Conservation (phyloP, 345 rosid genomes). For the Streptanthus diversifolius region DNA sequence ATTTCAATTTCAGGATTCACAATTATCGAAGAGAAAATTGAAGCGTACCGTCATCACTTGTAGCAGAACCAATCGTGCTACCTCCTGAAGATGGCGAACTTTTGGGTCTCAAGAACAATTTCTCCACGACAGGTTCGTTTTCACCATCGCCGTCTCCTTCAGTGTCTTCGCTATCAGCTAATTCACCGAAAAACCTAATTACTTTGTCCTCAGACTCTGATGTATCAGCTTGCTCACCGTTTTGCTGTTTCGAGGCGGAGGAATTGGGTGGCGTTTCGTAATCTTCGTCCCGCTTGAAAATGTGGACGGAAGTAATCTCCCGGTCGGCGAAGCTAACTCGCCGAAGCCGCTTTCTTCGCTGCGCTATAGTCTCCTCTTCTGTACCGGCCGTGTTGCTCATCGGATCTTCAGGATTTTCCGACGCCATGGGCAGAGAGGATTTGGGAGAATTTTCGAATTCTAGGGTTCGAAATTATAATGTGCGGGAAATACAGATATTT, state of each 20-base stretch:
- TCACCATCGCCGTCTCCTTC: constrained; percentile 41
- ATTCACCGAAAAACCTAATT: constrained; percentile 51
- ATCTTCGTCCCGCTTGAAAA: constrained; percentile 91
- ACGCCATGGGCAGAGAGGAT: constrained; percentile 40
- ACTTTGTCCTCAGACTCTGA: constrained; percentile 38
- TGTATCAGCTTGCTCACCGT: constrained; percentile 21
- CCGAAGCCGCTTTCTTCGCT: constrained; percentile 62
- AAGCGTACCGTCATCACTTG: constrained; percentile 60
- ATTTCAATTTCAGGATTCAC: constrained; percentile 6
- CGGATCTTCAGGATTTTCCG: constrained; percentile 45
- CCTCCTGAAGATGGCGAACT: constrained; percentile 86
- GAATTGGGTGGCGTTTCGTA: constrained; percentile 61
- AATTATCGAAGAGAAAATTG: not conserved
- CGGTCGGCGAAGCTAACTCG: constrained; percentile 97
- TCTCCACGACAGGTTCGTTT: constrained; percentile 30
- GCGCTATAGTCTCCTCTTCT: constrained; percentile 68
- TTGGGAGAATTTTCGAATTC: constrained; percentile 14
- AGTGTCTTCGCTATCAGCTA: constrained; percentile 55
- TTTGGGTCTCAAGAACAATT: constrained; percentile 54
- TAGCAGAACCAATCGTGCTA: constrained; percentile 63
- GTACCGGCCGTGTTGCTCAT: constrained; percentile 50
- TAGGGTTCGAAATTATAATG: constrained; percentile 36
- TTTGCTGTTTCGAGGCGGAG: constrained; percentile 27
- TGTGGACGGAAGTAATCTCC: constrained; percentile 85
- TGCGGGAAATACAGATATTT: constrained; percentile 29